Base-by-base conservation (phyloP, 2,329 filamentous ascomycete species). In the Lasiodiplodia theobromae region DNA sequence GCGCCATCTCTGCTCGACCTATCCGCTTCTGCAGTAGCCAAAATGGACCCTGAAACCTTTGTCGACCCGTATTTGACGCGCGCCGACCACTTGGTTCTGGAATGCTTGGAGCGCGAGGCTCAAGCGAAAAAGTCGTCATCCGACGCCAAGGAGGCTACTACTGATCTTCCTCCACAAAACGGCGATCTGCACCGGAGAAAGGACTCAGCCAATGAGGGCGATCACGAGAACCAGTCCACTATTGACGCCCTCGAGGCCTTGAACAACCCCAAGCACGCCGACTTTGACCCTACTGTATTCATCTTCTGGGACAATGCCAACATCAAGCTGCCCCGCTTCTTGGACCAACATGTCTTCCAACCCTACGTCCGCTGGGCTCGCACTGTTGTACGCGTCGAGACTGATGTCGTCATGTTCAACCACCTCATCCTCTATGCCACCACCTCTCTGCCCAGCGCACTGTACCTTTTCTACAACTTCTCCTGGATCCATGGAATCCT, bases 341-440 rank as follows among this genome's bases (percentile, higher is more conserved):
- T 87, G 56, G 80, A 86, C 74, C 78, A 79, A 51, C 83, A 84
- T 70, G 31, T 90, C 2, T 79, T 92, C 21, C 81, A 84, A 51
- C 87, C 89, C 0, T 93, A 92, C 76, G 80, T 89, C 58, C 77
- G 79, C 16, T 79, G 85, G 74, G 90, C 87, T 1, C 82, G 82
- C 52, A 78, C 76, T 2, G 77, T 90, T 25, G 89, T 91, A 11
- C 89, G 91, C 16, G 82, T 87, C 69, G 85, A 88, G 67, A 91
- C 90, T 0, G 92, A 95, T 76, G 90, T 94, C 21, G 87, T 94
- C 57, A 92, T 95, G 85, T 78, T 94, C 68, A 93, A 91, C 0
- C 92, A 95, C 77, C 84, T 95, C 25, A 76, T 94, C 44, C 80
- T 93, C 31, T 94, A 94, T 81, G 85, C 91, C 69, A 82, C 82